These are phyloP conservation scores for Rhododendron vialii DNA, from an alignment of 148 eudicot genomes.

Conservation along the genomic window DNA sequence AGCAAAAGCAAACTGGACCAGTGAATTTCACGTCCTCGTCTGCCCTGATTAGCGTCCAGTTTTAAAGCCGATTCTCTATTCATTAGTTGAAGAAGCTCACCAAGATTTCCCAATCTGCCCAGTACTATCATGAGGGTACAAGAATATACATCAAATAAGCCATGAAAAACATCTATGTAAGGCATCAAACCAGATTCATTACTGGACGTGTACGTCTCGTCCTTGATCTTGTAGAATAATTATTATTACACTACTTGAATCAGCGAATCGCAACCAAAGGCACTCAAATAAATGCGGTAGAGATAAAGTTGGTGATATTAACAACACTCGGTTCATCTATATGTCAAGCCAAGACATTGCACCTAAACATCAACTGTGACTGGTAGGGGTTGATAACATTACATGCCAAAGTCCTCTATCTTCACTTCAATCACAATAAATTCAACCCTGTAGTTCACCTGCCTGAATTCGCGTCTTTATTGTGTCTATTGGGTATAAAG, in stretches of 20 bases:
- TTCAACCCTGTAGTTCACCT: conserved; percentile 26
- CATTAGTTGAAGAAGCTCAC: neutral
- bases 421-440: neutral
- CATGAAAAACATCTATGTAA: neutral
- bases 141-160: neutral
- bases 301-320: neutral
- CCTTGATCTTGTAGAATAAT: neutral
- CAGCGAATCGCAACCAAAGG: neutral
- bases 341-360: neutral
- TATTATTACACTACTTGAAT: neutral
- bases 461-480: conserved; percentile 95
- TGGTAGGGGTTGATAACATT: neutral
- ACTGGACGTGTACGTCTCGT: neutral
- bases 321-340: neutral
- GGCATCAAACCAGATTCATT: neutral
- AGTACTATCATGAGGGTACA: neutral
- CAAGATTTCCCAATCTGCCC: neutral
- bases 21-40: neutral
- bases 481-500: conserved; percentile 89
- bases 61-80: neutral
- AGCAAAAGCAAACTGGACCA: neutral
- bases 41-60: neutral
- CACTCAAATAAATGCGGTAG: neutral
- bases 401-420: neutral
- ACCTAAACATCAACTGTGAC: conserved; percentile 6